A percentile compares a stretch with the other conserved stretches of the same genome.
Conservation (phyloP, 2,329 filamentous ascomycete species). For the Hirsutella rhossiliensis region DNA sequence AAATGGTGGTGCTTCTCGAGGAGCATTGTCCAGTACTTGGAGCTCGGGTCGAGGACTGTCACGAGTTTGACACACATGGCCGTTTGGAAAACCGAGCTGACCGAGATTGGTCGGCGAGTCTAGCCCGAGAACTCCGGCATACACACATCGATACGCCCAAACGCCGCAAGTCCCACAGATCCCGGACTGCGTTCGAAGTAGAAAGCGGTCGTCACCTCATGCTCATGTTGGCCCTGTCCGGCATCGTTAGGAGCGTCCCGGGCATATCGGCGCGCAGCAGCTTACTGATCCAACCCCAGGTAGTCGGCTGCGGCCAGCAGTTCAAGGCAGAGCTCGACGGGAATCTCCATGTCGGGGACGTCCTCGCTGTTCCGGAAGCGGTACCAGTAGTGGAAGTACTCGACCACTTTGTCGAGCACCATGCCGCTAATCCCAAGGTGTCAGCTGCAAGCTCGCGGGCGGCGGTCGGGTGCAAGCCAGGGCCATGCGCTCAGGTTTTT, state of each 20-base stretch:
- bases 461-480: slow-evolving; percentile 1
- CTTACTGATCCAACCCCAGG: slow-evolving; percentile 51
- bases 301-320: slow-evolving; percentile 68
- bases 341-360: slow-evolving; percentile 71
- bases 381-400: slow-evolving; percentile 77
- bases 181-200: neutral
- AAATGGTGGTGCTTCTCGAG: slow-evolving; percentile 24
- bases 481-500: slow-evolving; percentile 2
- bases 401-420: slow-evolving; percentile 68
- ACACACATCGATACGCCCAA: neutral
- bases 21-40: neutral
- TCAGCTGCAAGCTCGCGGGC: slow-evolving; percentile 4
- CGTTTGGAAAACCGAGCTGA: too few relatives aligned
- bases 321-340: slow-evolving; percentile 66
- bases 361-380: slow-evolving; percentile 58
- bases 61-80: too few relatives aligned
- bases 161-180: neutral
- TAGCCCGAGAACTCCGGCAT: neutral
- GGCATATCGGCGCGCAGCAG: slow-evolving; percentile 4
- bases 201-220: slow-evolving; percentile 16
- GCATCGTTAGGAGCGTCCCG: slow-evolving; percentile 14
- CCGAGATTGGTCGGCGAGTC: too few relatives aligned
- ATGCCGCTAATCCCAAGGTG: slow-evolving; percentile 41
- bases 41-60: too few relatives aligned
- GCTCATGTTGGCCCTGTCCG: slow-evolving; percentile 22